Base-by-base conservation (phyloP, 148 eudicot genomes). In the Camellia lanceoleosa region DNA sequence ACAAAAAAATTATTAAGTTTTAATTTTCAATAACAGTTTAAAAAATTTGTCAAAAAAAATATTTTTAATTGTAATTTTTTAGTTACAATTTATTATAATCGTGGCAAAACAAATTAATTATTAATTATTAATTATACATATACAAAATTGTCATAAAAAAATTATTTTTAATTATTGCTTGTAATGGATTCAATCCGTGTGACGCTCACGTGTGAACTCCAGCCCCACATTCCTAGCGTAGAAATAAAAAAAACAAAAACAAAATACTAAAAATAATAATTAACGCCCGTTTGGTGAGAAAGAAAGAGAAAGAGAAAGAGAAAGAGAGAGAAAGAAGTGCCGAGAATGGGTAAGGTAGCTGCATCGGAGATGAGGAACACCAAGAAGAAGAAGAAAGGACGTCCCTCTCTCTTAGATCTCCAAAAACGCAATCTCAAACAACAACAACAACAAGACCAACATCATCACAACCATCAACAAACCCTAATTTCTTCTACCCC, bases 361-460 rank as follows among this genome's bases (percentile, higher is more conserved):
- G 65, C 83, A 58, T 41, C 74, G 13, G 70, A 78, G 49, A 83
- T 67, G 20, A 89, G 84, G 84, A 30, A 30, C 38, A 30, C 38
- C 38, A 78, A 76, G 66, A 90, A 86, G 82, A 90, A 89, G 85
- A 88, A 86, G 82, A 86, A 80, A 72, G 97, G 97, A 16, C 93
- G 97, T 2, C 97, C 97, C 51, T 86, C 95, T 62, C 80, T 84
- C 0, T 9, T 65, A 55, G 92, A 89, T 84, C 90, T 88, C 83
- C 90, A 83, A 10, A 84, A 85, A 51, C 90, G 91, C 13, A 73
- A 77, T 38, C 75, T 81, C 55, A 71, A 71, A 51, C 88, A 74
- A 20, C 87, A 44, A 69, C 20, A 44, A 69, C 20, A 44, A 69
- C 12, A 82, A 42, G 38, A 79, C 59, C 54, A 18, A 43, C 68